These are phyloP conservation scores for Terfezia boudieri DNA, from an alignment of 495 filamentous ascomycete genomes.

Conservation along the genomic window DNA sequence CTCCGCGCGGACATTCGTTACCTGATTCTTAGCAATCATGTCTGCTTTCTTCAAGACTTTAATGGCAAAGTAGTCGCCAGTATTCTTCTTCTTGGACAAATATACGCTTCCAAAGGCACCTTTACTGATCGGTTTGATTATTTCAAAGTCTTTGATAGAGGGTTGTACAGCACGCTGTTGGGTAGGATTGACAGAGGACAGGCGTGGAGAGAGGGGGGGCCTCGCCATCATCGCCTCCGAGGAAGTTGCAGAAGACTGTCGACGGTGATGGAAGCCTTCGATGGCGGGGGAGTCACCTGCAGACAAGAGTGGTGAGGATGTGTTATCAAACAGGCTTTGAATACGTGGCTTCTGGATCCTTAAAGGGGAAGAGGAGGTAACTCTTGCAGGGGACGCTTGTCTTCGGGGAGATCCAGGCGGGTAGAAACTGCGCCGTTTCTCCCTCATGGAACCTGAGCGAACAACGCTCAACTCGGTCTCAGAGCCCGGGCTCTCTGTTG, in stretches of 20 bases:
- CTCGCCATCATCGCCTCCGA: constrained; percentile 38
- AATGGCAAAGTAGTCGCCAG: constrained; percentile 93
- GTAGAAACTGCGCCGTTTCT: constrained; percentile 55
- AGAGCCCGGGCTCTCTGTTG: constrained; percentile 78
- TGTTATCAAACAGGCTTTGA: constrained; percentile 45
- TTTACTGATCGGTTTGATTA: constrained; percentile 98
- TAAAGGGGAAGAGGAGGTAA: constrained; percentile 62
- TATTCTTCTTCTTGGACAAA: constrained; percentile 91
- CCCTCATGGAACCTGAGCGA: constrained; percentile 46
- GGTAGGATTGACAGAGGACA: constrained; percentile 49
- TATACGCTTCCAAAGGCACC: constrained; percentile 97
- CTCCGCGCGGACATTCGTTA: constrained; percentile 96
- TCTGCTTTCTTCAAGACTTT: constrained; percentile 97
- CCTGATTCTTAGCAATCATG: constrained; percentile 99
- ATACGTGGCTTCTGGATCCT: constrained; percentile 60
- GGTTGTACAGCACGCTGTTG: constrained; percentile 60
- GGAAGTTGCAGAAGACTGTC: constrained; percentile 75
- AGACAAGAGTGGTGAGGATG: constrained; percentile 68
- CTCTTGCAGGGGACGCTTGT: constrained; percentile 63
- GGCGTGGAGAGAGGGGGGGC: constrained; percentile 57
- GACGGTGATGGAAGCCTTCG: constrained; percentile 52
- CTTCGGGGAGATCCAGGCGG: constrained; percentile 43
- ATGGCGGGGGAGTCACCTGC: constrained; percentile 55
- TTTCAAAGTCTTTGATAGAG: constrained; percentile 98
- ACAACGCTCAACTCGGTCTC: constrained; percentile 48